Conservation (phyloP, 352 stramenopile species). For the Phytophthora multivora region DNA sequence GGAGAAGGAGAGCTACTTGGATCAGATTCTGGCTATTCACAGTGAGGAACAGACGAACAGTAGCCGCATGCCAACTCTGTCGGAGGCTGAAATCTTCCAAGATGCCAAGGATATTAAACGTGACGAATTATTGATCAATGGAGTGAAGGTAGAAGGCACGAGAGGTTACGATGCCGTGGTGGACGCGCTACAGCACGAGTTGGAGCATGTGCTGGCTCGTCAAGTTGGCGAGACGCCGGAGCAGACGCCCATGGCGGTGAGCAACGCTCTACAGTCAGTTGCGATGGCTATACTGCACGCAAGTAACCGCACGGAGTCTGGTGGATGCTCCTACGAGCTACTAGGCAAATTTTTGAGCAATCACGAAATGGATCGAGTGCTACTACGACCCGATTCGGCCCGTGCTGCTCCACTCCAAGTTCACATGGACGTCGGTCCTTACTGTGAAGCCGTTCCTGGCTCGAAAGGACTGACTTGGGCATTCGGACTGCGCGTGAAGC, state of each 20-base stretch:
- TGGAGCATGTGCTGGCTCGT: constrained; percentile 39
- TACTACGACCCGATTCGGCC: constrained; percentile 71
- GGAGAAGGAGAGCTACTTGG: constrained; percentile 37
- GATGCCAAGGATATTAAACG: constrained; percentile 82
- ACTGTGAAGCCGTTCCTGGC: constrained; percentile 28
- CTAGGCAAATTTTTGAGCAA: constrained; percentile 63
- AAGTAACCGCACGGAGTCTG: constrained; percentile 82
- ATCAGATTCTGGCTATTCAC: constrained; percentile 35
- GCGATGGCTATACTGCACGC: constrained; percentile 46
- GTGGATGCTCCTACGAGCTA: constrained; percentile 71
- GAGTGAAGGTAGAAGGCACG: constrained; percentile 44
- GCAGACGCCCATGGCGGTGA: constrained; percentile 38
- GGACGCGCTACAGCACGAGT: constrained; percentile 44
- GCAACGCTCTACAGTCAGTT: constrained; percentile 37
- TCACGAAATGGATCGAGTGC: constrained; percentile 53
- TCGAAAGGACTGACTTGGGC: constrained; percentile 40
- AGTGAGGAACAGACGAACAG: constrained; percentile 4
- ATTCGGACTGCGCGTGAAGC: constrained; percentile 61
- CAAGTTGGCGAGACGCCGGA: constrained; percentile 36
- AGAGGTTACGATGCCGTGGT: constrained; percentile 70
- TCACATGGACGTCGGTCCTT: constrained; percentile 63
- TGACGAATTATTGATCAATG: constrained; percentile 79
- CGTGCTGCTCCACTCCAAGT: constrained; percentile 64
- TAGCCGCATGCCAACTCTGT: constrained; percentile 31
- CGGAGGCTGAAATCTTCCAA: constrained; percentile 68